These are phyloP conservation scores for Pichia nakasei DNA, from an alignment of 805 yeast genomes.

Conservation along the genomic window DNA sequence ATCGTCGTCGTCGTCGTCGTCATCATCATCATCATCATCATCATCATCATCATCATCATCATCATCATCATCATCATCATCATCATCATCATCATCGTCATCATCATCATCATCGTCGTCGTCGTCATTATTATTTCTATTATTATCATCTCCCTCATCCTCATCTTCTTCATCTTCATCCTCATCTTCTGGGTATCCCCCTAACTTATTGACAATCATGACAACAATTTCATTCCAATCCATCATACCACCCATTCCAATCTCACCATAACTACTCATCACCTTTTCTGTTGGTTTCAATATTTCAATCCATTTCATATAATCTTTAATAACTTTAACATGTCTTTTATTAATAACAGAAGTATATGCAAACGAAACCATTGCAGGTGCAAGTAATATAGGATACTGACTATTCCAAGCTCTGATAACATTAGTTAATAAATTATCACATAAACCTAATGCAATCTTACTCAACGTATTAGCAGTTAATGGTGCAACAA, in stretches of 20 bases:
- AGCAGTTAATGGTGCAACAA: constrained; percentile 51
- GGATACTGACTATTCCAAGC: constrained; percentile 58
- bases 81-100: constrained; percentile 21
- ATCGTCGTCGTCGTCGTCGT: constrained; percentile 8
- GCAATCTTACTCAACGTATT: constrained; percentile 49
- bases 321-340: constrained; percentile 43
- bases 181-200: constrained; percentile 44
- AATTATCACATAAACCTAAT: constrained; percentile 49
- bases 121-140: constrained; percentile 18
- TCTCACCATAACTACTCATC: constrained; percentile 45
- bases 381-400: constrained; percentile 48
- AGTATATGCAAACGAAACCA: constrained; percentile 53
- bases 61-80: constrained; percentile 19
- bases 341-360: constrained; percentile 49
- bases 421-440: constrained; percentile 47
- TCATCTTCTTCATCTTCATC: constrained; percentile 43
- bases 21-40: constrained; percentile 5
- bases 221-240: constrained; percentile 57
- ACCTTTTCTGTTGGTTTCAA: constrained; percentile 54
- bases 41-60: constrained; percentile 11
- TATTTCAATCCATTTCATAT: constrained; percentile 56
- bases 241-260: constrained; percentile 65
- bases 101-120: constrained; percentile 24
- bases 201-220: constrained; percentile 42
- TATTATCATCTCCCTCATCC: constrained; percentile 25